Evolutionary conservation across 2,329 filamentous ascomycete genomes (phyloP).

Genomic region (Arachnomyces sp.): DNA sequence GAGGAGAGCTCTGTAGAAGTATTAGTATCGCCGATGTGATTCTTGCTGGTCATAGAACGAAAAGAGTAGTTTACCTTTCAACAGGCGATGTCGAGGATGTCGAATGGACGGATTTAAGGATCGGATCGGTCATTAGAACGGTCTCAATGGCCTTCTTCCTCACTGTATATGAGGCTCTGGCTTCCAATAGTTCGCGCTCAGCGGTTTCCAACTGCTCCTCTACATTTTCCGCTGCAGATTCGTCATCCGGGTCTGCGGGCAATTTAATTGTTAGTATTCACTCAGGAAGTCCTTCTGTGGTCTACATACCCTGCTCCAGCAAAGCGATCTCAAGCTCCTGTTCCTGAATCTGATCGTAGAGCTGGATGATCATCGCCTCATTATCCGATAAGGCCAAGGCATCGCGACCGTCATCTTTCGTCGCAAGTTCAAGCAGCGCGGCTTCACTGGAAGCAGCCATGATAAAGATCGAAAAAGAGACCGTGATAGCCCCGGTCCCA

Average conservation of each 20-base stretch:
- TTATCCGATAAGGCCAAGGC: slow-evolving; percentile 55
- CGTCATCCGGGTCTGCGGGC: slow-evolving; percentile 22
- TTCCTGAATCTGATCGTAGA: slow-evolving; percentile 65
- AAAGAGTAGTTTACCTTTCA: slow-evolving; percentile 52
- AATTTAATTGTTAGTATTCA: not conserved
- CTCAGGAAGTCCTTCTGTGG: too few species aligned
- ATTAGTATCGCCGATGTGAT: slow-evolving; percentile 11
- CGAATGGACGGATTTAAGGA: slow-evolving; percentile 68
- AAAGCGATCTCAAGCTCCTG: slow-evolving; percentile 66
- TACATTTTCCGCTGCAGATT: slow-evolving; percentile 43
- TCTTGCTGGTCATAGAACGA: slow-evolving; percentile 3
- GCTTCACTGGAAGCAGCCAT: slow-evolving; percentile 34
- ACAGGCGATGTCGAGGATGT: slow-evolving; percentile 53
- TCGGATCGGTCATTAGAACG: slow-evolving; percentile 65
- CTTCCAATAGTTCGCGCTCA: slow-evolving; percentile 61
- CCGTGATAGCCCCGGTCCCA: slow-evolving; percentile 8
- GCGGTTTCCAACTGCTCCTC: slow-evolving; percentile 45
- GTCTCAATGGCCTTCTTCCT: slow-evolving; percentile 62
- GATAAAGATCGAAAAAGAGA: slow-evolving; percentile 9
- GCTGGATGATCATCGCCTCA: slow-evolving; percentile 59
- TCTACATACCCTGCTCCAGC: slow-evolving; percentile 43
- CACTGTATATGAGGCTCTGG: slow-evolving; percentile 62
- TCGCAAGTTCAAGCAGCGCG: slow-evolving; percentile 30
- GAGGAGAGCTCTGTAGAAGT: slow-evolving; percentile 52
- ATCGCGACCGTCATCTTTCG: slow-evolving; percentile 32